Base-by-base conservation (phyloP, 2,329 filamentous ascomycete species). In the Sclerotinia glacialis region DNA sequence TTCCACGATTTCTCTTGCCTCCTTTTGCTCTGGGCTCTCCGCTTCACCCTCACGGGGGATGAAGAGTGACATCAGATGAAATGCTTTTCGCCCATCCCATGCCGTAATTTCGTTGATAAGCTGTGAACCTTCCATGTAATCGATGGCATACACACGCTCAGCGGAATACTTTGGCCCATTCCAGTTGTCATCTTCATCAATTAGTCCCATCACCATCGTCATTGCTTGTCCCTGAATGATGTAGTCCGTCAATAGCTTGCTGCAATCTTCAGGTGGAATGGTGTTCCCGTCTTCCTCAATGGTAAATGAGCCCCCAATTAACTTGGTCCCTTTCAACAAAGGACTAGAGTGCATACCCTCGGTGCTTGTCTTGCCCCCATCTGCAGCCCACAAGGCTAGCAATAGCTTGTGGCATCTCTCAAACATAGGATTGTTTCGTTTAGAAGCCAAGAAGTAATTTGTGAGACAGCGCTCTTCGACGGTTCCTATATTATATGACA, bases 191-290 rank as follows among this genome's bases (percentile, higher is more conserved):
- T 81, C 79, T 3, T 79, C 76, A 68, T 86, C 84, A 0, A 85
- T 72, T 6, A 83, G 79, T 2, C 81, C 79, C 80, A 85, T 81
- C 0, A 82, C 83, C 74, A 83, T 75, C 8, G 78, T 79, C 69
- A 85, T 79, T 3, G 78, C 82, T 68, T 85, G 83, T 3, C 83
- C 83, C 68, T 87, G 84, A 50, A 83, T 81, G 65, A 85, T 84
- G 69, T 86, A 87, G 70, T 87, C 83, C 2, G 80, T 82, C 71
- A 86, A 77, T 69, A 81, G 77, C 64, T 73, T 77, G 47, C 78
- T 77, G 16, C 76, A 72, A 42, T 80, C 80, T 8, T 81, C 78
- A 4, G 78, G 72, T 4, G 73, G 75, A 71, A 76, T 77, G 16
- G 68, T 75, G 61, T 69, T 78, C 69, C 71, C 72, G 11, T 74